Evolutionary conservation across 2,329 filamentous ascomycete species (phyloP).

Genomic region (Alternaria gaisen): DNA sequence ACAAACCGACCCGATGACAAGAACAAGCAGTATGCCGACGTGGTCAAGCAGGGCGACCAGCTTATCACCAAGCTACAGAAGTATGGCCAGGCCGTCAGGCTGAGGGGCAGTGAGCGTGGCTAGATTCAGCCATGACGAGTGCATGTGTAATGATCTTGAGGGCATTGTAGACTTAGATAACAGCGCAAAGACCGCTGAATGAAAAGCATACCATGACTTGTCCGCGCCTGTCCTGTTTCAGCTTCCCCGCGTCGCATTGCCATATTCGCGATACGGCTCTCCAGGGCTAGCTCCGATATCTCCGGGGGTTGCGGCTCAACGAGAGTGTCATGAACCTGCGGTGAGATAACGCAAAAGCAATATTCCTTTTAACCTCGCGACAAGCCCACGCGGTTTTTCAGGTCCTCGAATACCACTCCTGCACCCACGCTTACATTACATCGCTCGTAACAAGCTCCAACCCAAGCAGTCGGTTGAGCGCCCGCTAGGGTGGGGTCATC

Average conservation of each 20-base stretch:
- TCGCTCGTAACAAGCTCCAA: conserved; percentile 9
- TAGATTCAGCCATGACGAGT: conserved; percentile 50
- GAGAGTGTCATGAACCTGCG: conserved; percentile 16
- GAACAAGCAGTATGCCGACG: conserved; percentile 99
- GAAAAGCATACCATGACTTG: conserved; percentile 15
- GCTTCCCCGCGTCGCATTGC: conserved; percentile 18
- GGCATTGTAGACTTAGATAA: conserved; percentile 37
- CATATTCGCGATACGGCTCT: conserved; percentile 9
- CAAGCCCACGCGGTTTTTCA: conserved; percentile 16
- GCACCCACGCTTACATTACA: conserved; percentile 19
- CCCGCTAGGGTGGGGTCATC: conserved; percentile 34
- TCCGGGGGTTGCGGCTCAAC: conserved; percentile 13
- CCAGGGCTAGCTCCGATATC: conserved; percentile 18
- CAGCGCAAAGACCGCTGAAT: conserved; percentile 25
- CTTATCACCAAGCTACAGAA: conserved; percentile 99
- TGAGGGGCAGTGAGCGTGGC: conserved; percentile 93
- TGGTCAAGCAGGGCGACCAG: conserved; percentile 96
- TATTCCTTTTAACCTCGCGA: conserved; percentile 11
- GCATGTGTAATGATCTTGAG: conserved; percentile 31
- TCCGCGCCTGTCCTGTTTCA: conserved; percentile 1
- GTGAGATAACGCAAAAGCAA: conserved; percentile 17
- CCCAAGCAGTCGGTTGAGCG: conserved; percentile 22
- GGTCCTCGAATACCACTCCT: background rate
- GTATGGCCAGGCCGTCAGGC: conserved; percentile 93
- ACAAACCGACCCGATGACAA: conserved; percentile 98